These are phyloP conservation scores for Lactuca saligna DNA, from an alignment of 129 eudicot species.

Conservation along the genomic window DNA sequence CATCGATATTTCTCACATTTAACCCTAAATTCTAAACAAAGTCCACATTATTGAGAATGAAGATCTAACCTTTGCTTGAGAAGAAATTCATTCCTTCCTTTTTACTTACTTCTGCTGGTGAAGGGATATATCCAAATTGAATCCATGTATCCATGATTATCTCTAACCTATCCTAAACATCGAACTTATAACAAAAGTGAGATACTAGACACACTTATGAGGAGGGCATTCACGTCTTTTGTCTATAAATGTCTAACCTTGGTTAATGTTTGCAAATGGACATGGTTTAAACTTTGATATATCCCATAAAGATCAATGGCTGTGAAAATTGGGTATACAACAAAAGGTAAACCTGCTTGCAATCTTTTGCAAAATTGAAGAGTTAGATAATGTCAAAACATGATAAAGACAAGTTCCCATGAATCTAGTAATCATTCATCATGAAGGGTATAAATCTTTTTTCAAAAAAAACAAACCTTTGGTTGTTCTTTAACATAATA, in stretches of 20 bases:
- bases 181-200: constrained; percentile 12
- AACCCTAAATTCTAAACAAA: neutral
- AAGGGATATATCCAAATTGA: constrained; percentile 56
- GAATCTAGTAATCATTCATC: neutral
- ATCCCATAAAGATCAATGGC: constrained; percentile 84
- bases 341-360: constrained; percentile 87
- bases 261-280: constrained; percentile 83
- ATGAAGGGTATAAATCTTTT: neutral
- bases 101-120: constrained; percentile 89
- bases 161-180: constrained; percentile 88
- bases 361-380: constrained; percentile 48
- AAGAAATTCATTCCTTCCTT: constrained; percentile 66
- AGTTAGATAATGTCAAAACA: constrained; percentile 28
- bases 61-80: constrained; percentile 56
- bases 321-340: constrained; percentile 78
- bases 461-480: constrained; percentile 49
- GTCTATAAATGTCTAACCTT: constrained; percentile 52
- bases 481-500: constrained; percentile 57
- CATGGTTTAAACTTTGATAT: constrained; percentile 86
- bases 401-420: neutral
- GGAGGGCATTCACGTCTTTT: no score
- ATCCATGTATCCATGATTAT: constrained; percentile 70
- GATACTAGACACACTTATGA: neutral
- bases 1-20: neutral
- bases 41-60: neutral